Evolutionary conservation across 177 flowering plant genomes (phyloP).

Genomic region (Vitis hybrid): DNA sequence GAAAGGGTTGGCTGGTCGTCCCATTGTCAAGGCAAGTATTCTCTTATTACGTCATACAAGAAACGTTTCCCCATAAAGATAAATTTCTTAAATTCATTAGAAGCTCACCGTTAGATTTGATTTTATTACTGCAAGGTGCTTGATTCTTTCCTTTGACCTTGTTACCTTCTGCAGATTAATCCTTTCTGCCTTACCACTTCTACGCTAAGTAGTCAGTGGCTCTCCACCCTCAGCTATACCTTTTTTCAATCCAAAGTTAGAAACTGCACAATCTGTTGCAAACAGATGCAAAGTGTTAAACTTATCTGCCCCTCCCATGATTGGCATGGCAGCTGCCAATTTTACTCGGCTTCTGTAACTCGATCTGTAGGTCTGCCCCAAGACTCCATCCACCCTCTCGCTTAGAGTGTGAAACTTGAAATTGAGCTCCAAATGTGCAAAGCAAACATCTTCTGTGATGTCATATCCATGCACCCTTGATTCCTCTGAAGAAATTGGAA

Average conservation of each 20-base stretch:
- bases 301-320: constrained; percentile 28
- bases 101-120: constrained; percentile 3
- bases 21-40: no score
- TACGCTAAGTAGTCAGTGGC: background rate
- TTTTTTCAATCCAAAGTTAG: constrained; percentile 10
- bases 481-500: constrained; percentile 19
- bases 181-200: background rate
- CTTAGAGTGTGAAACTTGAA: constrained; percentile 28
- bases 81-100: background rate
- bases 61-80: background rate
- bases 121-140: constrained; percentile 1
- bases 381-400: constrained; percentile 23
- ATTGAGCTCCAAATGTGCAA: constrained; percentile 32
- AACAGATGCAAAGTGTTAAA: constrained; percentile 24
- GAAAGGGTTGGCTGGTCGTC: no score
- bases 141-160: background rate
- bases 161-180: constrained; percentile 12
- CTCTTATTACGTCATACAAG: background rate
- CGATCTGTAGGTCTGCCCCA: constrained; percentile 32
- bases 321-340: constrained; percentile 23
- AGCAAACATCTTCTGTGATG: constrained; percentile 30
- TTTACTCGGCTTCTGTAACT: constrained; percentile 23
- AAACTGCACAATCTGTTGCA: constrained; percentile 27
- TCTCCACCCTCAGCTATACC: background rate
- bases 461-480: constrained; percentile 22